Evolutionary conservation across 306 rosid species (phyloP), one percentile per base, ranked within the genome.

Genomic region (Inga leiocalycina): DNA sequence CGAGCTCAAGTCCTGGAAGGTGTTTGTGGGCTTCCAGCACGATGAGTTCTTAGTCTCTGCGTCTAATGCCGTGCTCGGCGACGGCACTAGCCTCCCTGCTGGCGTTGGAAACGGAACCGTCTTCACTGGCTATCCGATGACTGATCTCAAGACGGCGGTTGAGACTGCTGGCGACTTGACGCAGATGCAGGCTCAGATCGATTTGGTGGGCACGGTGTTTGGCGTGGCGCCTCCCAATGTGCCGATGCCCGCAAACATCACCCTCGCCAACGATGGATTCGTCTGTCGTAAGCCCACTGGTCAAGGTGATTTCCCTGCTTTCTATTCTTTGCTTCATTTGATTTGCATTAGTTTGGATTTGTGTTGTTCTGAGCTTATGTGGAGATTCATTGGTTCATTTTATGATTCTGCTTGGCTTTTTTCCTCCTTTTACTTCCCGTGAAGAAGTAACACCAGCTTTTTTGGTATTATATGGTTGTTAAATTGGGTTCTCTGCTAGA

Each of bases 121-220:
- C 37, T 91, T 96, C 0, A 86, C 86, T 0, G 98, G 99, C 12
- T 91, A 81, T 2, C 84, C 91, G 3, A 74, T 82, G 88, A 86
- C 75, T 5, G 97, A 96, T 84, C 89, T 96, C 77, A 92, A 96
- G 87, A 92, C 99, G 52, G 99, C 98, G 20, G 86, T 85, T 11
- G 87, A 74, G 81, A 96, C 98, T 1, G 99, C 99, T 0, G 99
- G 98, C 3, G 98, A 96, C 75, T n/a, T 88, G 86, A 77, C 71
- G 14, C 98, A 93, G 94, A 96, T 90, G 97, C 85, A 86, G 82
- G 92, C 88, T 34, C 72, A 48, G 91, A 94, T 96, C 77, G 71
- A 90, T 1, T 41, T 96, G 85, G 43, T 91, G 15, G 99, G 99
- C 54, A 89, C 91, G 3, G 88, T 85, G 88, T 84, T 89, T 15